phyloP scores from a whole-genome alignment of 768 basidiomycete species.

The Trametes coccinea region DNA sequence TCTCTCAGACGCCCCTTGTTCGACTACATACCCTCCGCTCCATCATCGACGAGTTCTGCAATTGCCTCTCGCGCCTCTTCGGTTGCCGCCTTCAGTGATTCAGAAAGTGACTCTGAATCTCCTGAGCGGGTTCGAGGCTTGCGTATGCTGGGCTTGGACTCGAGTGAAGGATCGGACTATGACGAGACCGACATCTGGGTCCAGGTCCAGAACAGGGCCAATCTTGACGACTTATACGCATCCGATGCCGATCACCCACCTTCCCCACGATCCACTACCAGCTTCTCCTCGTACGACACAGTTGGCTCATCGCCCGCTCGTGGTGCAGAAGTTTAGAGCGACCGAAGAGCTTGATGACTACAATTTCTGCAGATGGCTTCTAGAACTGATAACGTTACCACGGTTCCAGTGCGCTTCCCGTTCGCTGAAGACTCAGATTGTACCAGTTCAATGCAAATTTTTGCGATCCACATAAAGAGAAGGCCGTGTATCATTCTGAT shows the following conservation, averaged over 20 bases:
- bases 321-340: too few species aligned
- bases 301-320: neutral
- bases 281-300: neutral
- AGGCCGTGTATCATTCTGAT: too few species aligned
- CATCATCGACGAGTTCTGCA: neutral
- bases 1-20: neutral
- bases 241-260: neutral
- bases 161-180: neutral
- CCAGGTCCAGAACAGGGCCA: neutral
- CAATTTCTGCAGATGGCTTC: too few species aligned
- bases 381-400: too few species aligned
- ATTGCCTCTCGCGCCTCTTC: neutral
- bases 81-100: neutral
- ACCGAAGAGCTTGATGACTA: too few species aligned
- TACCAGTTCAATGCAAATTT: too few species aligned
- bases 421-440: too few species aligned
- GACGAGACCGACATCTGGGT: neutral
- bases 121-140: too few species aligned
- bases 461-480: too few species aligned
- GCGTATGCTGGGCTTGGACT: neutral
- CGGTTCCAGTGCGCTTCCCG: too few species aligned
- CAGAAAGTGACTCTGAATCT: neutral
- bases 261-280: neutral
- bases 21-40: neutral
- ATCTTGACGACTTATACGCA: neutral